phyloP scores from a whole-genome alignment of 495 filamentous ascomycete species.

The Neurospora terricola region DNA sequence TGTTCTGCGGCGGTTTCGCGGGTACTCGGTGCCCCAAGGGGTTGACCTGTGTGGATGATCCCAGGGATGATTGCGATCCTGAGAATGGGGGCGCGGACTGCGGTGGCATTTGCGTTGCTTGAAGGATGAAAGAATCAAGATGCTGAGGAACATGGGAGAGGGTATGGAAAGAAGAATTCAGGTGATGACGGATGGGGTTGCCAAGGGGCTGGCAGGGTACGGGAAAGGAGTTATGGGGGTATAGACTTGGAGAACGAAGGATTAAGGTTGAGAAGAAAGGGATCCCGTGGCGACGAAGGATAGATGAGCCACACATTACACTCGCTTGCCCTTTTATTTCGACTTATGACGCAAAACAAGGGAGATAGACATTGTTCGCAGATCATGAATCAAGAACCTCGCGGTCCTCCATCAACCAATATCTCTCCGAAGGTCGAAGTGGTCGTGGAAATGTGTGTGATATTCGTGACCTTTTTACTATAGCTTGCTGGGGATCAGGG shows the following conservation, averaged over 20 bases:
- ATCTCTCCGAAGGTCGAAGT: not conserved
- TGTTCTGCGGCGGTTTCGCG: conserved; percentile 22
- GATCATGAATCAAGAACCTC: not conserved
- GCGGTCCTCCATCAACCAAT: not conserved
- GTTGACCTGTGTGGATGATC: conserved; percentile 21
- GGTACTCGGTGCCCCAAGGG: conserved; percentile 14
- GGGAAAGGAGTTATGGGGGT: not conserved
- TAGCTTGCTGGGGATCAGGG: not conserved
- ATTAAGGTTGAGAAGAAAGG: not conserved
- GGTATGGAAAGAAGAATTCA: not conserved
- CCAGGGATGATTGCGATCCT: conserved; percentile 20
- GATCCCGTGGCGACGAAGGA: not conserved
- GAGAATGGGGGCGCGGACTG: conserved; percentile 20
- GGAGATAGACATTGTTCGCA: not conserved
- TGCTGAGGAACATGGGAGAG: not conserved
- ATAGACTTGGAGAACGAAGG: not conserved
- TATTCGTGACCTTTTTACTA: not conserved
- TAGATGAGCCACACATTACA: not conserved
- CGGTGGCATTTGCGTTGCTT: conserved; percentile 17
- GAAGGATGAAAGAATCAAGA: not conserved
- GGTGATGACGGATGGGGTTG: not conserved
- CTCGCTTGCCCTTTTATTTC: not conserved
- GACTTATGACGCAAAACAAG: not conserved
- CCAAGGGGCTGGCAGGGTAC: not conserved
- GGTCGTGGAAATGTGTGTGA: not conserved